Base-by-base conservation (phyloP, 768 basidiomycete species). In the Agaricus blazei region DNA sequence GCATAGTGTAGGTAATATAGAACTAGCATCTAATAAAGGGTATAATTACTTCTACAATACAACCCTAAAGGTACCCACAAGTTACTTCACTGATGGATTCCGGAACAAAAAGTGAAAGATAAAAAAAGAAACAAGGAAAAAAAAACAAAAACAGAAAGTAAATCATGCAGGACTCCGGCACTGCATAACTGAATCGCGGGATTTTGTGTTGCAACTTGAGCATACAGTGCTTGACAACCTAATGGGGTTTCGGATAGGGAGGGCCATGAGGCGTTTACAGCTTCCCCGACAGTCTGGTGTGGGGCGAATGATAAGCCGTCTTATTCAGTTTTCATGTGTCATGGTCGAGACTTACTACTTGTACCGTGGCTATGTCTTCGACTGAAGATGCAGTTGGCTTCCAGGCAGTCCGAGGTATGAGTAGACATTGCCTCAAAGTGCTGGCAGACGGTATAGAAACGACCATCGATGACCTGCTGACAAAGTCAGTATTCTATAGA, bases 341-440 rank as follows among this genome's bases (percentile, higher is more conserved):
- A 24, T 43, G 8, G 2, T 3, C 40, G 12, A n/a, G 23, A 55
- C 37, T 36, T 42, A 53, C 28, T 60, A 85, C 86, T 81, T 51
- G 75, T 67, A 48, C 69, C 72, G 65, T 87, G 85, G 15, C 67
- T 62, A 59, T 90, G 88, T 57, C 84, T 74, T 63, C 72, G 67
- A 65, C 88, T 90, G 68, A 90, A 90, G 59, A 88, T 67, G 68
- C 88, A 90, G 60, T 84, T 80, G 3, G 72, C 64, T 58, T 73
- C 72, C 45, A 81, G 66, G 61, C 88, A 90, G 64, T 90, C 88
- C 62, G 87, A 80, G 47, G 78, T 68, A 53, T 75, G 79, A 19
- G 87, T 87, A 43, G 84, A 80, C 81, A 90, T 85, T 51, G 81
- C 78, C 56, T 82, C 71, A 67, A 90, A 90, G 67, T 90, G 87